Evolutionary conservation across 495 filamentous ascomycete genomes (phyloP), one percentile per base, ranked within the genome.

Genomic region (Talaromyces stipitatus): DNA sequence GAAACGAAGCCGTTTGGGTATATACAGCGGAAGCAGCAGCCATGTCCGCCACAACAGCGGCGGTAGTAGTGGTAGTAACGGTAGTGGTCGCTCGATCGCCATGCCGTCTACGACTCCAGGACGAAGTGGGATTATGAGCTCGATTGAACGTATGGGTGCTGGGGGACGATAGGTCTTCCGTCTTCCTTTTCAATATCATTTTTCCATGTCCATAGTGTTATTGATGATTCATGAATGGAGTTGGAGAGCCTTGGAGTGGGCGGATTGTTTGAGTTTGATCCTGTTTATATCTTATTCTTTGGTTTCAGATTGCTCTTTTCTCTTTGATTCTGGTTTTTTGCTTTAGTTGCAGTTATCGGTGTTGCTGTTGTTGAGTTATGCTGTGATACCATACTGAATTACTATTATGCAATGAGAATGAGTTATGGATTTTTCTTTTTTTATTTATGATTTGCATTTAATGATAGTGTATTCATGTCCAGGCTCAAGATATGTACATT

Each of bases 61-160:
- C 14, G 36, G 54, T n/a, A 26, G 8, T 12, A 68, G 69, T 33
- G 74, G 72, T n/a, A n/a, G n/a, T n/a, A n/a, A n/a, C n/a, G n/a
- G n/a, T n/a, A n/a, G n/a, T 14, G 69, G 68, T 45, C 76, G 73
- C 20, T 73, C 73, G 1, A 77, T 77, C 61, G 73, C 73, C 18
- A 66, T 75, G 30, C 69, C 67, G 32, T 22, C 54, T 3, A 30
- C 48, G 14, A 74, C 72, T 0, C 74, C 74, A 10, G 74, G 76
- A 53, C 72, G 80, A 28, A 79, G 78, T 55, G 82, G 84, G 36
- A 85, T 88, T 58, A 86, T 88, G 85, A 81, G 79, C 46, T 85
- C 82, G 5, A 86, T 88, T 69, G 85, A 87, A 71, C 78, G 82
- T 67, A 87, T 87, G 85, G 84, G 84, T 9, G 68, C 72, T 30